Evolutionary conservation across 495 filamentous ascomycete genomes (phyloP), one percentile per base, ranked within the genome.

Genomic region (Podospora pseudopauciseta): DNA sequence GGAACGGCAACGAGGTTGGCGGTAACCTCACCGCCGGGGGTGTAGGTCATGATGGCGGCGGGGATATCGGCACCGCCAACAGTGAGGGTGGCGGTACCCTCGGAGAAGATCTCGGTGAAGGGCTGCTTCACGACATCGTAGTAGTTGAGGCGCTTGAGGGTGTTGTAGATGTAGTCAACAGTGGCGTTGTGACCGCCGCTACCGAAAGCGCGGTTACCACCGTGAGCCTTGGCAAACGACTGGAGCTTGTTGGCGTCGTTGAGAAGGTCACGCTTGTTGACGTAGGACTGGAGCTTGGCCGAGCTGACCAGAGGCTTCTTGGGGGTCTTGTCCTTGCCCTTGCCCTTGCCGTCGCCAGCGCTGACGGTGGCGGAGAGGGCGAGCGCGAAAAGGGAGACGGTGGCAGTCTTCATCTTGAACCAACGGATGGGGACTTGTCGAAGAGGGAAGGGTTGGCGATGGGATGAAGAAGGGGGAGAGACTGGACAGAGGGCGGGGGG

Each of bases 41-140:
- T 77, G 72, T 85, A 81, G 26, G 75, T 79, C 74, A 83, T 78
- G 55, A 75, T 71, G 0, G 67, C 60, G 1, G 73, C 70, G 1
- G 64, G 64, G 68, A 80, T 20, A 4, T 39, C 66, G 27, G 65
- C 59, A 60, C 78, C 76, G 70, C 75, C 63, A 68, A 83, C 60
- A 44, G 73, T 19, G 70, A 84, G 70, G 70, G 76, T 63, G 75
- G 77, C 66, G 75, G 75, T 72, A 32, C 69, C 74, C 44, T 72
- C 65, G 4, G 78, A 77, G 69, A 73, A 77, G 65, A 76, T 70
- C 58, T 77, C 79, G 44, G 63, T 74, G 76, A 88, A 90, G 2
- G 81, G 75, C 75, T 92, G 89, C 68, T 82, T 83, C 69, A 81
- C 77, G 63, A 90, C 81, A 74, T 83, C 72, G 77, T 91, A 92